Base-by-base conservation (phyloP, 2,329 filamentous ascomycete species). In the Pyrenochaeta sp. region DNA sequence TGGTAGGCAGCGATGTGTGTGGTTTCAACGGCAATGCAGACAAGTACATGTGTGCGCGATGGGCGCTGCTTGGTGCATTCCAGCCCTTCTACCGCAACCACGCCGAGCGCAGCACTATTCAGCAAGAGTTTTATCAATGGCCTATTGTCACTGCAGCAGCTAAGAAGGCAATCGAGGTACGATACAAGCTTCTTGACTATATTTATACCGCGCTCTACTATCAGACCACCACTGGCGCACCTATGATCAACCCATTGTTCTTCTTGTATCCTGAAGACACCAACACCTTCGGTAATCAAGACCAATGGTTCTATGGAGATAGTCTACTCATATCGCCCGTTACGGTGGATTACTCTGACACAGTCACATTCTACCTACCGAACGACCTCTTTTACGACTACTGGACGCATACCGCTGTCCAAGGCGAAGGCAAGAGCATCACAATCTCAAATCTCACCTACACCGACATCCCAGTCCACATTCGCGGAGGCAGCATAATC, bases 141-240 rank as follows among this genome's bases (percentile, higher is more conserved):
- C 76, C 80, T 0, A 75, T 79, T 1, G 88, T 90, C 4, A 80
- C 88, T 0, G 76, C 82, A 7, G 87, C 88, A 0, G 89, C 89
- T 0, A 83, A 82, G 49, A 87, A 85, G 53, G 88, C 87, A 15
- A 91, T 93, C 63, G 83, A 83, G 27, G 86, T 87, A 42, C 84
- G 90, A n/a, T 93, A 93, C 77, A 82, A 84, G 29, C 79, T 93
- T n/a, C 80, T 93, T 11, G 90, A 92, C 66, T 93, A 93, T 76
- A 81, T 91, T 54, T 93, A 94, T 79, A 92, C 90, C 1, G 85
- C 87, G 0, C 80, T 92, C 62, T 79, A 87, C 68, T 75, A 78
- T 51, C 84, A 90, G 70, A 83, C 81, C 27, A 66, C 79, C 15
- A 82, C 83, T 37, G 90, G 90, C 30, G 82, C 81, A 1, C 89